These are phyloP conservation scores for Pleomassaria siparia DNA, from an alignment of 2,329 filamentous ascomycete species.

Conservation along the genomic window DNA sequence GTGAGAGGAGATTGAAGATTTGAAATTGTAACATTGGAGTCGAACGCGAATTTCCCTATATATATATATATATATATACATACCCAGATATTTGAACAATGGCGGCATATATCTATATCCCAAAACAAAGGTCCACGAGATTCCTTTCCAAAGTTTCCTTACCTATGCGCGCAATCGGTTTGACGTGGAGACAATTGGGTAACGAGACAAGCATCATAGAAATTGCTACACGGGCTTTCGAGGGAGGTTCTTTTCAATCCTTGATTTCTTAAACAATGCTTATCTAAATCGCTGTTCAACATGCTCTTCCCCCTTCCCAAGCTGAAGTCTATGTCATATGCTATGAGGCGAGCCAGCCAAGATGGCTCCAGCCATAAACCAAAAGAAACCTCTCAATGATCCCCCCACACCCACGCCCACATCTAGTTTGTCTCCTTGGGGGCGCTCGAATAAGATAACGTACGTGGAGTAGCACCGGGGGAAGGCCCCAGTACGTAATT, in stretches of 20 bases:
- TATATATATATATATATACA: too few species aligned
- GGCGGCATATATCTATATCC: too few species aligned
- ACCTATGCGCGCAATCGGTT: too few species aligned
- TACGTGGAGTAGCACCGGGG: too few species aligned
- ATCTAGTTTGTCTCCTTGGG: slow-evolving; percentile 15
- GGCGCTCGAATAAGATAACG: slow-evolving; percentile 1
- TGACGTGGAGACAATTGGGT: too few species aligned
- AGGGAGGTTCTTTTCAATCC: neutral
- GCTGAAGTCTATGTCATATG: slow-evolving; percentile 25
- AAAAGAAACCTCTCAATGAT: neutral
- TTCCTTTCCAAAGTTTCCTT: too few species aligned
- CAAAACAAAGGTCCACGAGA: too few species aligned
- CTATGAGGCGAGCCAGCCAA: slow-evolving; percentile 12
- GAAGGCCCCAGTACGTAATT: slow-evolving; percentile 7
- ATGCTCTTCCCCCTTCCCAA: slow-evolving; percentile 8
- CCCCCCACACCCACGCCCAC: slow-evolving; percentile 4
- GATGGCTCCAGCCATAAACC: slow-evolving; percentile 19
- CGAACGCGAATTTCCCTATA: too few species aligned
- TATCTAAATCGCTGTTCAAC: slow-evolving; percentile 14
- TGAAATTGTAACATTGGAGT: too few species aligned
- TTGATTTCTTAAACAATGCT: slow-evolving; percentile 8
- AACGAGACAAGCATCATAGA: too few species aligned
- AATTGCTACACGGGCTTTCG: neutral
- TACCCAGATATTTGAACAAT: too few species aligned
- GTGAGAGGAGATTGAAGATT: too few species aligned